Evolutionary conservation across 108 stramenopile genomes (phyloP).

Genomic region (Schizochytrium sp.): DNA sequence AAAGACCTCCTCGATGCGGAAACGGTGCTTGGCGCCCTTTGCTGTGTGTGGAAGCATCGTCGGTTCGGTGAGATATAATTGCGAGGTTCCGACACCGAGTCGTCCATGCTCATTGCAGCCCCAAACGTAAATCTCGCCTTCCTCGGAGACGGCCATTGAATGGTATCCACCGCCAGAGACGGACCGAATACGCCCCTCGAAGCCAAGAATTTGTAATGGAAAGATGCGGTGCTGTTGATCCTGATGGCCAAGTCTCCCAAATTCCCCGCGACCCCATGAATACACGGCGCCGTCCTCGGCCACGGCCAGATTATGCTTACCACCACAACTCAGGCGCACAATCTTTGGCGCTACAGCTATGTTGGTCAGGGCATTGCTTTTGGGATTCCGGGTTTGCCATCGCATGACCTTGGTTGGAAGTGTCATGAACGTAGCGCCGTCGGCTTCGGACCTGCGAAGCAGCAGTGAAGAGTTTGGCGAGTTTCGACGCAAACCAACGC

Average conservation of each 20-base stretch:
- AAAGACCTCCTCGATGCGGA: neutral
- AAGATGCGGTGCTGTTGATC: neutral
- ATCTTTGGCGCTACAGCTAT: neutral
- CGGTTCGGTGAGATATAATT: neutral
- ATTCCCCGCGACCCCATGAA: conserved; percentile 6
- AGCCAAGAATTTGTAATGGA: neutral
- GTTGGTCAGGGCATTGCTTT: neutral
- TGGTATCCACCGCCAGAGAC: conserved; percentile 1
- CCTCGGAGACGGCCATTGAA: neutral
- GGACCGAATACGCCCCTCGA: neutral
- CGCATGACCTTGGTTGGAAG: neutral
- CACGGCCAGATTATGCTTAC: neutral
- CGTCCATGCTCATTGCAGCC: conserved; percentile 5
- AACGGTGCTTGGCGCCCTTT: neutral
- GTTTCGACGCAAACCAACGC: neutral
- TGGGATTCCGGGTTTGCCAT: neutral
- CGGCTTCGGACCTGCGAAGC: neutral
- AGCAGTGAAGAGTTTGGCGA: neutral
- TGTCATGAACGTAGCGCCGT: neutral
- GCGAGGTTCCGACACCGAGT: neutral
- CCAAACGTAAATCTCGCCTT: neutral
- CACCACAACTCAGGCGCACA: neutral
- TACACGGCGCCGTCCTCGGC: neutral
- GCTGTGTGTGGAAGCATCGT: neutral
- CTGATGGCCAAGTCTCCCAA: neutral